These are phyloP conservation scores for Leptoxyphium fumago DNA, from an alignment of 2,329 filamentous ascomycete species.

Conservation along the genomic window DNA sequence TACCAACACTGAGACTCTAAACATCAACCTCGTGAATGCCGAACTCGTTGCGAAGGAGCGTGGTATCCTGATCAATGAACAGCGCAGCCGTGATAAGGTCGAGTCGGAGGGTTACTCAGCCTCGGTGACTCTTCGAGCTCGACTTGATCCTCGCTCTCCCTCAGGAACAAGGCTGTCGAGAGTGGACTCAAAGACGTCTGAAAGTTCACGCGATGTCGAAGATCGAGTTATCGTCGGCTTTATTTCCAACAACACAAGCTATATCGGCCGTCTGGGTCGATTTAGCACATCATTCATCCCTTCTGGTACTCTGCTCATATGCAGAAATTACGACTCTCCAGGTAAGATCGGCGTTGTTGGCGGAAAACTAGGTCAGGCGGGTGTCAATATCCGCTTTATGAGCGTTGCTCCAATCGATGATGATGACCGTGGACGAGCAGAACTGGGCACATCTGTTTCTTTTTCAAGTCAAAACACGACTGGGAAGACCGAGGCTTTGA, in stretches of 20 bases:
- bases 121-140: constrained; percentile 53
- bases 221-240: constrained; percentile 51
- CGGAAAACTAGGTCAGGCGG: constrained; percentile 50
- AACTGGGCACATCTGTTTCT: constrained; percentile 16
- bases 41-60: constrained; percentile 60
- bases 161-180: constrained; percentile 11
- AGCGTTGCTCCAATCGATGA: constrained; percentile 47
- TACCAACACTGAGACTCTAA: constrained; percentile 47
- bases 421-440: constrained; percentile 10
- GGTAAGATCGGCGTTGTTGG: constrained; percentile 75
- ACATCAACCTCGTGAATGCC: constrained; percentile 75
- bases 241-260: constrained; percentile 46
- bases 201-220: constrained; percentile 15
- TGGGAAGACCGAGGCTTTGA: constrained; percentile 52
- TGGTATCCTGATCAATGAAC: constrained; percentile 64
- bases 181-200: constrained; percentile 1
- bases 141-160: constrained; percentile 17
- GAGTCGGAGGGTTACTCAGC: constrained; percentile 52
- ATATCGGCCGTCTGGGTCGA: constrained; percentile 57
- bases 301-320: constrained; percentile 58
- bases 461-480: constrained; percentile 5
- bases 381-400: constrained; percentile 72
- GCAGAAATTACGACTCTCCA: constrained; percentile 67
- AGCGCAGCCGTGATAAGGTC: constrained; percentile 45
- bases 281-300: constrained; percentile 63